These are phyloP conservation scores for Alternaria ethzedia DNA, from an alignment of 2,329 filamentous ascomycete species.

Conservation along the genomic window DNA sequence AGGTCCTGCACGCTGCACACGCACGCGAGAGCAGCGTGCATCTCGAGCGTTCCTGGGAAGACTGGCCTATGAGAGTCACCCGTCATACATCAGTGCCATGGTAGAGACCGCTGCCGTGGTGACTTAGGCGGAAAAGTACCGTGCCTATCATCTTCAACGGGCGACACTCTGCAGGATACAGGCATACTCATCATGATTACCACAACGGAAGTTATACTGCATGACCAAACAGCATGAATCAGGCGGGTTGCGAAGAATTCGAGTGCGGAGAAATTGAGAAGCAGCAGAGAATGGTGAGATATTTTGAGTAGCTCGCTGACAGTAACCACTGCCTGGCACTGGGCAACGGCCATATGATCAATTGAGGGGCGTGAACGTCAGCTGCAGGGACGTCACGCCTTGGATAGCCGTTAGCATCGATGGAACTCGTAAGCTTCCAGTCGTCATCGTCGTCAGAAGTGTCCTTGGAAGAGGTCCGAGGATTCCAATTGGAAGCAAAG, in stretches of 20 bases:
- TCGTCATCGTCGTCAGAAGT: not conserved
- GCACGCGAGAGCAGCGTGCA: not conserved
- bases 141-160: not conserved
- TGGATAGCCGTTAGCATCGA: not conserved
- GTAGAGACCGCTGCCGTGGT: not conserved
- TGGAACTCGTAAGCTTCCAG: not conserved
- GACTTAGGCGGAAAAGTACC: not conserved
- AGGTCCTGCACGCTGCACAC: not conserved
- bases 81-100: not conserved
- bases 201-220: not conserved
- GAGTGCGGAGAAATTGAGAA: not conserved
- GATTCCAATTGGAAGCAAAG: not conserved
- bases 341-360: not conserved
- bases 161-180: not conserved
- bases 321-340: not conserved
- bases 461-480: not conserved
- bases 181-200: not conserved
- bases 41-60: not conserved
- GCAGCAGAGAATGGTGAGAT: not conserved
- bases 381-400: not conserved
- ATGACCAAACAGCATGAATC: not conserved
- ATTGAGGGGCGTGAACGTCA: not conserved
- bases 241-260: not conserved
- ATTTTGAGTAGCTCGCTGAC: not conserved
- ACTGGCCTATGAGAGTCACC: not conserved